phyloP scores from a whole-genome alignment of 176 grass and related monocot genomes.

The Saccharum officinarum region DNA sequence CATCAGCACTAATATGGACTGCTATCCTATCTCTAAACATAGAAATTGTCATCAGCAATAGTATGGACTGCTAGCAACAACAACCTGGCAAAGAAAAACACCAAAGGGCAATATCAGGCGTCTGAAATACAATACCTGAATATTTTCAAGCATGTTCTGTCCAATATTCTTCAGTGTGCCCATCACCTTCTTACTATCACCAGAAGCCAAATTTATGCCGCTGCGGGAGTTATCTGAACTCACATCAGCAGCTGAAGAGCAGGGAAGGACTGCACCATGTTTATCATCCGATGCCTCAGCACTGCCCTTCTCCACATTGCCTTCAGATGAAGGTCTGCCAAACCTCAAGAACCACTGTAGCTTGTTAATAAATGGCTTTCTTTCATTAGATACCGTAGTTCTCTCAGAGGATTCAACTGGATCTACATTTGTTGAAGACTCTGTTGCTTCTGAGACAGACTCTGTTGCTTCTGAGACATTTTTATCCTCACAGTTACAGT shows the following conservation, averaged over 20 bases:
- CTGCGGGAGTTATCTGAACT: slow-evolving; percentile 27
- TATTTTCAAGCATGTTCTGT: slow-evolving; percentile 96
- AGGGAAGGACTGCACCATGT: slow-evolving; percentile 2
- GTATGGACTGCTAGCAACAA: neutral
- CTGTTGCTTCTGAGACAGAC: slow-evolving; percentile 11
- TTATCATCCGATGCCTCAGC: slow-evolving; percentile 33
- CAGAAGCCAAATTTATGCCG: slow-evolving; percentile 42
- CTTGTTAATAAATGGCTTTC: slow-evolving; percentile 68
- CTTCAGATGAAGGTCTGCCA: slow-evolving; percentile 57
- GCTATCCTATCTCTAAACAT: neutral
- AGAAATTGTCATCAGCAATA: neutral
- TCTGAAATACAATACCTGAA: slow-evolving; percentile 58
- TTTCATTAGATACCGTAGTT: slow-evolving; percentile 49
- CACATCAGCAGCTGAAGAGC: slow-evolving; percentile 31
- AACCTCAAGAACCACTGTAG: slow-evolving; percentile 79
- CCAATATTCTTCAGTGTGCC: slow-evolving; percentile 77
- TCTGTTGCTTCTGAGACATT: slow-evolving; percentile 7
- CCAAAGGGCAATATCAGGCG: neutral
- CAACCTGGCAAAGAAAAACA: neutral
- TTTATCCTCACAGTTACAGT: slow-evolving; percentile 33
- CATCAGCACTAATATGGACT: neutral
- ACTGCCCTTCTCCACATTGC: slow-evolving; percentile 41
- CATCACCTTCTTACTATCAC: slow-evolving; percentile 83
- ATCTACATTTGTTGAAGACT: slow-evolving; percentile 15
- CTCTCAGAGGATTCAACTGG: slow-evolving; percentile 35